Evolutionary conservation across 768 basidiomycete species (phyloP).

Genomic region (Phylloporus sp.): DNA sequence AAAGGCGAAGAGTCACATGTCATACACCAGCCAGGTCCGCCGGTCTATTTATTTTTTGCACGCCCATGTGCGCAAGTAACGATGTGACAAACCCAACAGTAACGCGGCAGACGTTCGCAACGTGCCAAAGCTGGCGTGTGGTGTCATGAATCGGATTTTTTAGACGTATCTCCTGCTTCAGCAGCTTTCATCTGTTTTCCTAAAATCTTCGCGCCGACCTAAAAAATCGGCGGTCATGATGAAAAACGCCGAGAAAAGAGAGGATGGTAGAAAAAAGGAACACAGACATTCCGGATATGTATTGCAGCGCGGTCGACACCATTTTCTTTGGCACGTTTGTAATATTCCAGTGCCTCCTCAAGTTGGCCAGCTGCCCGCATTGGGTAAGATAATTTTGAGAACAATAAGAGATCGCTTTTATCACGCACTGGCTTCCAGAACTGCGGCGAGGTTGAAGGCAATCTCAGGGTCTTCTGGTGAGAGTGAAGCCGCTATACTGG

Average conservation of each 20-base stretch:
- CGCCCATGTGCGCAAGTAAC: constrained; percentile 7
- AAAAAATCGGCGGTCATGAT: constrained; percentile 15
- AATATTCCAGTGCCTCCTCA: constrained; percentile 76
- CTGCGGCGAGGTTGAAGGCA: constrained; percentile 86
- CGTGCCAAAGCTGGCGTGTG: neutral
- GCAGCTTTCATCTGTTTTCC: constrained; percentile 49
- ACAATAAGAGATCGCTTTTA: constrained; percentile 31
- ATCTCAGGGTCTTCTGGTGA: constrained; percentile 88
- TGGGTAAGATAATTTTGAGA: constrained; percentile 29
- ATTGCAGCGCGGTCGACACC: constrained; percentile 79
- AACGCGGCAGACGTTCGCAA: constrained; percentile 4
- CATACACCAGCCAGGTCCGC: constrained; percentile 4
- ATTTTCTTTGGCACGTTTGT: constrained; percentile 70
- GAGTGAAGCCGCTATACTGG: constrained; percentile 75
- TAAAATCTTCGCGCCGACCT: constrained; percentile 81
- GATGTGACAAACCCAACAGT: constrained; percentile 12
- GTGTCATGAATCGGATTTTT: constrained; percentile 28
- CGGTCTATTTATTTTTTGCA: constrained; percentile 14
- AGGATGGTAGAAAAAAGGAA: constrained; percentile 13
- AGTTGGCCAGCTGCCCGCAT: constrained; percentile 59
- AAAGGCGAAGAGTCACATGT: constrained; percentile 8
- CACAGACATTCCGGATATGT: constrained; percentile 75
- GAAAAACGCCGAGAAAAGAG: constrained; percentile 12
- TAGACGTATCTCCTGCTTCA: constrained; percentile 27
- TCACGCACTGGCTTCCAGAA: constrained; percentile 79